Conservation (phyloP, 331 rosid species). For the Erythrophleum ivorense region DNA sequence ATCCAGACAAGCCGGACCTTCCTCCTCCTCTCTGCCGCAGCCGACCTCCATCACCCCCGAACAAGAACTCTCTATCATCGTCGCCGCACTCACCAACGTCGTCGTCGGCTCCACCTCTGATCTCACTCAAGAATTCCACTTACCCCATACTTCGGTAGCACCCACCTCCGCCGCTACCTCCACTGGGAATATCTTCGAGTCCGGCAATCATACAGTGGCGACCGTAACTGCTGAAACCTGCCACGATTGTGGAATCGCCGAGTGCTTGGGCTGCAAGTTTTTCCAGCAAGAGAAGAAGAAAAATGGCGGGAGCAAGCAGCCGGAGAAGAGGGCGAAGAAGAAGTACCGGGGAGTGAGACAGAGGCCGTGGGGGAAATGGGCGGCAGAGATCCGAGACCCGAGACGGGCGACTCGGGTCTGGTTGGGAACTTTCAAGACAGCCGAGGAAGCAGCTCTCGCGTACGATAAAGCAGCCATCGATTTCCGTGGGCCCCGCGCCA, state of each 20-base stretch:
- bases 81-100: slow-evolving; percentile 74
- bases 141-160: neutral
- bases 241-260: slow-evolving; percentile 54
- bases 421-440: slow-evolving; percentile 62
- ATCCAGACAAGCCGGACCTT: neutral
- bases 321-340: slow-evolving; percentile 52
- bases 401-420: slow-evolving; percentile 59
- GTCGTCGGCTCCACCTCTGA: slow-evolving; percentile 55
- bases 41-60: slow-evolving; percentile 55
- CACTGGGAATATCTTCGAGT: neutral
- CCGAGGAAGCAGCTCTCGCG: slow-evolving; percentile 71
- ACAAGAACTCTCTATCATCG: slow-evolving; percentile 76
- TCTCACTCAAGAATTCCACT: neutral
- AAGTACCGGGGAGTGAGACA: slow-evolving; percentile 72
- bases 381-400: slow-evolving; percentile 72
- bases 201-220: neutral
- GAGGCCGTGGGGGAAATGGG: slow-evolving; percentile 85
- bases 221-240: slow-evolving; percentile 49
- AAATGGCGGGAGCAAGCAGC: slow-evolving; percentile 20
- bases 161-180: neutral
- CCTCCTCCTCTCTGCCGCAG: neutral
- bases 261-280: slow-evolving; percentile 67
- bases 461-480: slow-evolving; percentile 71
- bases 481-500: slow-evolving; percentile 75
- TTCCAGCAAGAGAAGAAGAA: slow-evolving; percentile 47